Evolutionary conservation across 2,329 filamentous ascomycete genomes (phyloP), one percentile per base, ranked within the genome.

Genomic region (Cladosporium velox): DNA sequence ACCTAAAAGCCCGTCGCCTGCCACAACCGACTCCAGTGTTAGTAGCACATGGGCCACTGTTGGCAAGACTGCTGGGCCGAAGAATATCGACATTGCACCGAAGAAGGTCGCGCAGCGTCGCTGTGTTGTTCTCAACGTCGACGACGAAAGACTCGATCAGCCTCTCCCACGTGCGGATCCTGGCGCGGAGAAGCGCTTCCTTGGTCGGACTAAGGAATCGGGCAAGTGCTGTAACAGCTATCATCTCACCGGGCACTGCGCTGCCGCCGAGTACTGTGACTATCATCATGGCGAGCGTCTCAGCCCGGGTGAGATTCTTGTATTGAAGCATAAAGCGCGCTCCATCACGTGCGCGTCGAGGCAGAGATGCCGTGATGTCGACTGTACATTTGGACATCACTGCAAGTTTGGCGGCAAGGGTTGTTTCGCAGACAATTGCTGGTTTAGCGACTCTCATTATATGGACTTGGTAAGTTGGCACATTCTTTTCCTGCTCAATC

Each of bases 331-430:
- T 65, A 80, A 80, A 66, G 77, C 80, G 2, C 73, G 80, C n/a
- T 77, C 73, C 11, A 70, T 78, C 11, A 71, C 72, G 6, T 83
- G 81, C 67, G 74, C 76, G 32, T 71, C 77, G 18, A 69, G 72
- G 21, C 62, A 62, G n/a, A 70, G 71, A 18, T 82, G 81, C 65
- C 72, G 78, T 34, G 78, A 81, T 49, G 69, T 79, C 47, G 74
- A 79, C 41, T 82, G 81, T 69, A 79, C 77, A 47, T 69, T 78
- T 49, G 80, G 80, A 1, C 81, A 83, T 69, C 67, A 77, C n/a
- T 79, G 75, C 68, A 79, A 77, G 58, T 75, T 72, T 18, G 79
- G 74, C 32, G 72, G 74, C 14, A 72, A 67, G 12, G 75, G 77
- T 35, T 76, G 79, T 57, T 72, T 77, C 24, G 67, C 72, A 11